phyloP scores from a whole-genome alignment of 2,329 filamentous ascomycete genomes.

The Phaeosphaeria sp. region DNA sequence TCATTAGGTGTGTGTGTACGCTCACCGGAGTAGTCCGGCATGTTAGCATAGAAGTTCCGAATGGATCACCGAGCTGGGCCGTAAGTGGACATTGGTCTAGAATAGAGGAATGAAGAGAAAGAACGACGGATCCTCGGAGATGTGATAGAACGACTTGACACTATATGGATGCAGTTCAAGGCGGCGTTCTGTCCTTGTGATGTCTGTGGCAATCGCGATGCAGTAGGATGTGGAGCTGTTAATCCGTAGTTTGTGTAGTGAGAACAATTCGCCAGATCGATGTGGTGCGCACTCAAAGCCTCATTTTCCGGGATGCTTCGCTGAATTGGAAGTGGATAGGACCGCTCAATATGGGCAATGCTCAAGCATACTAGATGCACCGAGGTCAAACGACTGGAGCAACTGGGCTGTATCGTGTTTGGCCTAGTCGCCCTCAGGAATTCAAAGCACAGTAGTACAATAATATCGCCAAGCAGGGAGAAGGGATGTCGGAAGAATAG shows the following conservation, averaged over 20 bases:
- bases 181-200: neutral
- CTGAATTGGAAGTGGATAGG: slow-evolving; percentile 23
- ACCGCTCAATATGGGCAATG: slow-evolving; percentile 21
- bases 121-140: neutral
- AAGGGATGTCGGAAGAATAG: slow-evolving; percentile 34
- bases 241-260: neutral
- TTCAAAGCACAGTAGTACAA: slow-evolving; percentile 36
- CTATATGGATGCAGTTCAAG: neutral
- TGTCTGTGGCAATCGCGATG: neutral
- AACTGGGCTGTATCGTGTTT: slow-evolving; percentile 34
- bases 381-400: slow-evolving; percentile 29
- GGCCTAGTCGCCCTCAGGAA: slow-evolving; percentile 30
- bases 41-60: slow-evolving; percentile 31
- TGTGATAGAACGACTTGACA: neutral
- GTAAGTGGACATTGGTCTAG: slow-evolving; percentile 6
- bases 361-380: slow-evolving; percentile 25
- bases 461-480: slow-evolving; percentile 44
- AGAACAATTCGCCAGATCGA: slow-evolving; percentile 16
- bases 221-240: neutral
- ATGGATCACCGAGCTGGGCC: slow-evolving; percentile 13
- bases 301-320: slow-evolving; percentile 27
- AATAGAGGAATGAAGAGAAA: neutral
- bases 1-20: slow-evolving; percentile 16
- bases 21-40: slow-evolving; percentile 24
- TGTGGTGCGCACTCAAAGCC: slow-evolving; percentile 27